Percentiles rank a stretch among this genome's conserved stretches.
Evolutionary conservation across 306 rosid genomes (phyloP).

Genomic region (Fragaria iinumae): DNA sequence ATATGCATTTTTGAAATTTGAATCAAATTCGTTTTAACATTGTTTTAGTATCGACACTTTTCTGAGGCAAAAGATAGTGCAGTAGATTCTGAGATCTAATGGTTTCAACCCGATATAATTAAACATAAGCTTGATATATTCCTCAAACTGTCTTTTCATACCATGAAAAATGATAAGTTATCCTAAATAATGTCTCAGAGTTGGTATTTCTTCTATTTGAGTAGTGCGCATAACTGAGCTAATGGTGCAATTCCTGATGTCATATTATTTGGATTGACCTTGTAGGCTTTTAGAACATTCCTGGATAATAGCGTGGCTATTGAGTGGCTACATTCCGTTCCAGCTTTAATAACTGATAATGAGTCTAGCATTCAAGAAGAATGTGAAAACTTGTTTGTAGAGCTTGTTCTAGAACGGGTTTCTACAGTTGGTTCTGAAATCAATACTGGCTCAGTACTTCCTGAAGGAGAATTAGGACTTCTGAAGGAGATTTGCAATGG

Average conservation of each 20-base stretch:
- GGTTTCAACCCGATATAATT: background rate
- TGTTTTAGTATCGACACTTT: background rate
- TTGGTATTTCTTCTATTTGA: background rate
- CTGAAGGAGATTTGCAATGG: slow-evolving; percentile 65
- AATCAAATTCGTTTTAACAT: background rate
- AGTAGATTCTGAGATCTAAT: background rate
- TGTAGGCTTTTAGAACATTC: slow-evolving; percentile 74
- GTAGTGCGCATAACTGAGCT: background rate
- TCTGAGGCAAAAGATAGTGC: background rate
- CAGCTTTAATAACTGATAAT: slow-evolving; percentile 70
- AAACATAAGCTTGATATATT: background rate
- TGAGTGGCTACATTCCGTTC: slow-evolving; percentile 94
- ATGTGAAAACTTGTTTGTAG: slow-evolving; percentile 79
- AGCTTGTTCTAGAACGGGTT: slow-evolving; percentile 78
- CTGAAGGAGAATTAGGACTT: slow-evolving; percentile 54
- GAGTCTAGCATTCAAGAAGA: slow-evolving; percentile 96
- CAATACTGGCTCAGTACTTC: slow-evolving; percentile 50
- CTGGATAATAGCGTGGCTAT: slow-evolving; percentile 59
- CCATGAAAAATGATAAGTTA: background rate
- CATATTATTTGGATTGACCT: slow-evolving; percentile 9
- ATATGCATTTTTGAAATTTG: slow-evolving; percentile 5
- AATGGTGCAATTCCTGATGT: slow-evolving; percentile 16
- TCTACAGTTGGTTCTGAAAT: slow-evolving; percentile 46
- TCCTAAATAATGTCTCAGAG: background rate
- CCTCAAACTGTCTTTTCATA: background rate